A percentile compares a stretch with the other conserved stretches of the same genome.
phyloP scores from a whole-genome alignment of 140 eudicot genomes.

The Flaveria floridana region DNA sequence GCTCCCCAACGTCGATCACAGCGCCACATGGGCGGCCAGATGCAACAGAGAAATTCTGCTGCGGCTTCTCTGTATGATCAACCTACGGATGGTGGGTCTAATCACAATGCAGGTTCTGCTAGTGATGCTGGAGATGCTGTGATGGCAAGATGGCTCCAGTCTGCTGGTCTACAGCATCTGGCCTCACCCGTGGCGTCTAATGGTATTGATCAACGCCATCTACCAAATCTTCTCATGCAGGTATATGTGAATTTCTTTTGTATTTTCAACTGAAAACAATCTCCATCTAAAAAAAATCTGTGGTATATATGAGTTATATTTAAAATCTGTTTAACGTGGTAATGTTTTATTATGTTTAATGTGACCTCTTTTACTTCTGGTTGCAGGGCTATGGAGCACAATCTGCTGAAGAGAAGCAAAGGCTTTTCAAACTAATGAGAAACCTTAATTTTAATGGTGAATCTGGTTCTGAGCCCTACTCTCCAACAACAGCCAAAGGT shows the following conservation, averaged over 20 bases:
- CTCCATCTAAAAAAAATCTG: not conserved
- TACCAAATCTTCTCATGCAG: conserved; percentile 95
- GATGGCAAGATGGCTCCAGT: conserved; percentile 99
- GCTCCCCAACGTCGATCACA: conserved; percentile 97
- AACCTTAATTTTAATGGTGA: conserved; percentile 89
- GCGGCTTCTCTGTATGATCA: conserved; percentile 96
- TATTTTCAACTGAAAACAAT: not conserved
- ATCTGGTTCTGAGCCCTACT: conserved; percentile 80
- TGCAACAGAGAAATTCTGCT: conserved; percentile 96
- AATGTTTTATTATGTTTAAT: conserved; percentile 22
- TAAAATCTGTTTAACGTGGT: not conserved
- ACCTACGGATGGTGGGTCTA: conserved; percentile 52
- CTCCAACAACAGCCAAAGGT: conserved; percentile 63
- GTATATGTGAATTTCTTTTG: conserved; percentile 32
- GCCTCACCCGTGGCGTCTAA: conserved; percentile 93
- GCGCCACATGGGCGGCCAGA: conserved; percentile 99
- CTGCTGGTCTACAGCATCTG: conserved; percentile 99
- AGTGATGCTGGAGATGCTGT: conserved; percentile 95
- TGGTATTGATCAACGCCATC: conserved; percentile 60
- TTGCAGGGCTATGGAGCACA: conserved; percentile 97
- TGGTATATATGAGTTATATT: not conserved
- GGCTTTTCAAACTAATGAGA: conserved; percentile 92
- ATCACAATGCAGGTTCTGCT: conserved; percentile 51
- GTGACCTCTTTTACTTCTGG: conserved; percentile 23
- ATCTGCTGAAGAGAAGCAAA: conserved; percentile 96